Evolutionary conservation across 345 rosid genomes (phyloP).

Genomic region (Eucalyptus caleyi): DNA sequence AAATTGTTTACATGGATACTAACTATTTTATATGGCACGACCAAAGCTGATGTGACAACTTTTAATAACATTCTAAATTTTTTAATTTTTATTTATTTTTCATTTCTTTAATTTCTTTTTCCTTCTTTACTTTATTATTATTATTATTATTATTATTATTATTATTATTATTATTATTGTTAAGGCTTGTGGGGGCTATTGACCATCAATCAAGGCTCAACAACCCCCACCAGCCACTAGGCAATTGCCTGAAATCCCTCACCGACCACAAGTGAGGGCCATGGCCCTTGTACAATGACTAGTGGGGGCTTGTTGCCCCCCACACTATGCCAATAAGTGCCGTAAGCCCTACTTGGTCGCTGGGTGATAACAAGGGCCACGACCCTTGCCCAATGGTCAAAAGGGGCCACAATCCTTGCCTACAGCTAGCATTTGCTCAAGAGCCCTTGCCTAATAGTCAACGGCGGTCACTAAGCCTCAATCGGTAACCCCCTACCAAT

Average conservation of each 20-base stretch:
- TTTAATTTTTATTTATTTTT: no score
- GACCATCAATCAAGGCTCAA: neutral
- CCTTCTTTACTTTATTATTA: no score
- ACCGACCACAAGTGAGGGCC: neutral
- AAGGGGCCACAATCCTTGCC: no score
- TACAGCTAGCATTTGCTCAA: no score
- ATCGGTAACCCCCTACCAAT: neutral
- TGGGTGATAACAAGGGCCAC: neutral
- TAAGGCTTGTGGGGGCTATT: neutral
- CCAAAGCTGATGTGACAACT: neutral
- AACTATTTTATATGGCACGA: neutral
- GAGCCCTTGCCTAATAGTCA: no score
- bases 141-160: no score
- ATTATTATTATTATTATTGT: no score
- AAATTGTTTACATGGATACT: accelerated
- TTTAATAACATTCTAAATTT: no score
- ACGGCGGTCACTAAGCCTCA: accelerated
- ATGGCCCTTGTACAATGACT: neutral
- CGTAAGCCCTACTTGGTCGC: neutral
- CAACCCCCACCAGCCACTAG: neutral
- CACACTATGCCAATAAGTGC: neutral
- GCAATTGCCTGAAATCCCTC: neutral
- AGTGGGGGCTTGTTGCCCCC: neutral
- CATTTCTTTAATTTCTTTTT: no score
- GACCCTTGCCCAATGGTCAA: neutral